phyloP scores from a whole-genome alignment of 1,284 basidiomycete genomes.

The Sanghuangporus sanghuang region DNA sequence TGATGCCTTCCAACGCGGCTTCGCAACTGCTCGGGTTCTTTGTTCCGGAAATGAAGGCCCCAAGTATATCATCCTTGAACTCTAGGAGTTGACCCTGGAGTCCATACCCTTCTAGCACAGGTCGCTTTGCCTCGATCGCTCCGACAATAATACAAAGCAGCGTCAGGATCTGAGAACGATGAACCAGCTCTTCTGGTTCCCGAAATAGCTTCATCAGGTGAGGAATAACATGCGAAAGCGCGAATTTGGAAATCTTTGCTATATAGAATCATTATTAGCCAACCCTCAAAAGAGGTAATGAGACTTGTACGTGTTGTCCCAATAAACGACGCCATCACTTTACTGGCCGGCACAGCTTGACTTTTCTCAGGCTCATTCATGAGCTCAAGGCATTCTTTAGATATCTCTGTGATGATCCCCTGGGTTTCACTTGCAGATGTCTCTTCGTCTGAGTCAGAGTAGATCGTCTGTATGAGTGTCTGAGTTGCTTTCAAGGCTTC shows the following conservation, averaged over 20 bases:
- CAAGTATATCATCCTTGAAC: constrained; percentile 75
- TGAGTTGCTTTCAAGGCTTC: constrained; percentile 69
- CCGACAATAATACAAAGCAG: constrained; percentile 40
- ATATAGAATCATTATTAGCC: constrained; percentile 8
- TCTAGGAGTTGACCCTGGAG: constrained; percentile 45
- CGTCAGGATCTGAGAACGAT: constrained; percentile 64
- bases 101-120: constrained; percentile 24
- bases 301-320: constrained; percentile 63
- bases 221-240: constrained; percentile 61
- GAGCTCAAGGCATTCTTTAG: constrained; percentile 74
- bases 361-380: constrained; percentile 88
- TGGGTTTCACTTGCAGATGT: constrained; percentile 40
- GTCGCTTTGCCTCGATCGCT: constrained; percentile 37
- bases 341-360: constrained; percentile 80
- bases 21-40: constrained; percentile 48
- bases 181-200: constrained; percentile 70
- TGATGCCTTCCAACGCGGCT: constrained; percentile 59
- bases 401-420: constrained; percentile 67
- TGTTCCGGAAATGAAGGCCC: constrained; percentile 58
- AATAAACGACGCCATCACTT: constrained; percentile 73
- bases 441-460: constrained; percentile 32
- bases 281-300: constrained; percentile 10
- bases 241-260: constrained; percentile 72
- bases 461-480: constrained; percentile 69
- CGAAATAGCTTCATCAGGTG: constrained; percentile 75